Evolutionary conservation across 108 stramenopile species (phyloP), one percentile per base, ranked within the genome.

Genomic region (Cyclotella baltica): DNA sequence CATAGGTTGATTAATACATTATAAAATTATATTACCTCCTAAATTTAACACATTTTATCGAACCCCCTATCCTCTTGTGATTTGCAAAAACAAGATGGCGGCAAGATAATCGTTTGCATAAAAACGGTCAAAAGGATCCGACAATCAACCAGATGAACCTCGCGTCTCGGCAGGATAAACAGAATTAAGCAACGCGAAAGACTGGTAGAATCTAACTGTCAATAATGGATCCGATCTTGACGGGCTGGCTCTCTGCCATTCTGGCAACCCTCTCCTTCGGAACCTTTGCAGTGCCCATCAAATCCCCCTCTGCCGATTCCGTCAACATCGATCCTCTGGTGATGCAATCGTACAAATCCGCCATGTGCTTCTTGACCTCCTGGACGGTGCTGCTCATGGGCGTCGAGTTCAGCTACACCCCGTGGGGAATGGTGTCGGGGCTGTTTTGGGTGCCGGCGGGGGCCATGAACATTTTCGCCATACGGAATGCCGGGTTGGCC

Each of bases 391-490:
- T 80, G 29, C 52, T 80, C 3, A 65, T 80, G 15, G 78, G 56
- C 57, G 36, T 75, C 56, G 37, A 79, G 58, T 53, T 83, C 30
- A 72, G 77, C 23, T 83, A 75, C 62, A 87, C 86, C n/a, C 72
- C 79, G 67, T 84, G 83, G 83, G 86, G 86, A 30, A 57, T 87
- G 6, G 70, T 84, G 0, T 82, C 80, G 1, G 86, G 86, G 56
- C 53, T 89, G 19, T 92, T 89, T 57, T 90, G 92, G 92, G 89
- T 90, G 15, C 92, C 92, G 18, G 92, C 84, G 2, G 92, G 92
- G 29, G 69, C 75, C 2, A 77, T 83, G 4, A 89, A 92, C 13
- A 84, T 96, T 11, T 93, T 86, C 85, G 92, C 92, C 34, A 88
- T 96, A 47, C 83, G 89, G 37, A 87, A 86, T 72, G 91, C 89